Percentiles rank a stretch among this genome's conserved stretches.
Evolutionary conservation across 1,139 yeast genomes (phyloP).

Genomic region (Suhomyces panamericanus): DNA sequence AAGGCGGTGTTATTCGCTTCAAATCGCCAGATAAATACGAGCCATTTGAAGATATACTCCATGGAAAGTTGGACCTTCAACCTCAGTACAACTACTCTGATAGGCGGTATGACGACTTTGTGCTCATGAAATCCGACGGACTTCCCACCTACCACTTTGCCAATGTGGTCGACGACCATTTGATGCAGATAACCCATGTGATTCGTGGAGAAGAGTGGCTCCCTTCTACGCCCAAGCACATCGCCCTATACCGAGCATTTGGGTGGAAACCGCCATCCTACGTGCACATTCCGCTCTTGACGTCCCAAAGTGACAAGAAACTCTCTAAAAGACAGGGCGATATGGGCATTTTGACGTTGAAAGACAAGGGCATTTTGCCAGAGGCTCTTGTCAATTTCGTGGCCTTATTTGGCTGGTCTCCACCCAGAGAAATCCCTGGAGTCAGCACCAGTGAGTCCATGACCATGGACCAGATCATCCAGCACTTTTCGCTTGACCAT

Average conservation of each 20-base stretch:
- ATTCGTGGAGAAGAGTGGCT: constrained; percentile 98
- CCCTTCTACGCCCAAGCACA: constrained; percentile 92
- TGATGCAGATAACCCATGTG: constrained; percentile 91
- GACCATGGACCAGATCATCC: constrained; percentile 52
- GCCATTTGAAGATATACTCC: constrained; percentile 66
- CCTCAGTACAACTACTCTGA: constrained; percentile 74
- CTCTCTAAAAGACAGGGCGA: constrained; percentile 86
- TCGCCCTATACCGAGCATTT: constrained; percentile 81
- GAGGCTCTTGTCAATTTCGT: constrained; percentile 86
- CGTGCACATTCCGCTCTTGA: constrained; percentile 86
- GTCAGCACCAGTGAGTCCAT: constrained; percentile 61
- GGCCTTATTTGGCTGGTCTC: constrained; percentile 94
- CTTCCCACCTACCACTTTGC: constrained; percentile 97
- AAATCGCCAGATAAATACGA: constrained; percentile 73
- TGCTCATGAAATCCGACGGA: constrained; percentile 85
- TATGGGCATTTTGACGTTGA: constrained; percentile 62
- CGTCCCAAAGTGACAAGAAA: constrained; percentile 74
- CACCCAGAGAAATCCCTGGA: constrained; percentile 56
- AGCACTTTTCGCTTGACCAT: constrained; percentile 56
- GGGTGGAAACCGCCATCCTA: constrained; percentile 84
- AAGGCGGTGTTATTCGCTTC: constrained; percentile 54
- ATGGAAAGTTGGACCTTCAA: constrained; percentile 73
- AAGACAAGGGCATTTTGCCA: constrained; percentile 67
- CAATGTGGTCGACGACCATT: constrained; percentile 90
- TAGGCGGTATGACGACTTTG: constrained; percentile 84